Evolutionary conservation across 2,329 filamentous ascomycete species (phyloP).

Genomic region (Macrophomina phaseolina): DNA sequence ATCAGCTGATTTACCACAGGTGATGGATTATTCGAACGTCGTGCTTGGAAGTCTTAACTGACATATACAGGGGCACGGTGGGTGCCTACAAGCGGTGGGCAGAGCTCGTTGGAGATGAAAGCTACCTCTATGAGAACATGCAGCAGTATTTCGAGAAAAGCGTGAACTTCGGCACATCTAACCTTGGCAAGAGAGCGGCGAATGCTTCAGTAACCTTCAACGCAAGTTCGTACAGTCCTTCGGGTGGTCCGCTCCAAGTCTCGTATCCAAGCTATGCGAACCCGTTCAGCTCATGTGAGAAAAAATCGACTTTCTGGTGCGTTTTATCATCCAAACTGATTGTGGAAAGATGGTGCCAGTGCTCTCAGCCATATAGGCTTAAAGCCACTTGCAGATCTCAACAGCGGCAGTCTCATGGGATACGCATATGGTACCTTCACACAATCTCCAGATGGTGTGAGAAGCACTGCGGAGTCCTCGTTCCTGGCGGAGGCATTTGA

Average conservation of each 20-base stretch:
- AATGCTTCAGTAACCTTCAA: neutral
- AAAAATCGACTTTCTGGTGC: neutral
- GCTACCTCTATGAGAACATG: conserved; percentile 31
- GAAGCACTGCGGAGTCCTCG: conserved; percentile 34
- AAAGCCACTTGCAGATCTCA: conserved; percentile 32
- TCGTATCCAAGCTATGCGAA: conserved; percentile 39
- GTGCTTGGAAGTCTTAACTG: neutral
- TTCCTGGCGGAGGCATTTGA: conserved; percentile 30
- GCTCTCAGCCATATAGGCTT: conserved; percentile 35
- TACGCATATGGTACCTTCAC: conserved; percentile 41
- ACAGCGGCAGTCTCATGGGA: conserved; percentile 34
- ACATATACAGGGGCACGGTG: neutral
- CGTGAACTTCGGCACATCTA: conserved; percentile 27
- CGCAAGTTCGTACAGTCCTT: neutral
- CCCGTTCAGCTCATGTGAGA: conserved; percentile 33
- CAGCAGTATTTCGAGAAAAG: conserved; percentile 32
- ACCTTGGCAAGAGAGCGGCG: neutral
- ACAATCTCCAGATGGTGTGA: conserved; percentile 31
- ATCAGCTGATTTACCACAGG: conserved; percentile 32
- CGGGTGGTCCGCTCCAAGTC: conserved; percentile 34
- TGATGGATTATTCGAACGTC: neutral
- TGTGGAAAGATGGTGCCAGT: neutral
- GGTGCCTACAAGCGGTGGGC: conserved; percentile 31
- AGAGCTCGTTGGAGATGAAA: conserved; percentile 31
- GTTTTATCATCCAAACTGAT: neutral